Evolutionary conservation across 805 yeast genomes (phyloP), one percentile per base, ranked within the genome.

Genomic region (Saccharomycopsis babjevae): DNA sequence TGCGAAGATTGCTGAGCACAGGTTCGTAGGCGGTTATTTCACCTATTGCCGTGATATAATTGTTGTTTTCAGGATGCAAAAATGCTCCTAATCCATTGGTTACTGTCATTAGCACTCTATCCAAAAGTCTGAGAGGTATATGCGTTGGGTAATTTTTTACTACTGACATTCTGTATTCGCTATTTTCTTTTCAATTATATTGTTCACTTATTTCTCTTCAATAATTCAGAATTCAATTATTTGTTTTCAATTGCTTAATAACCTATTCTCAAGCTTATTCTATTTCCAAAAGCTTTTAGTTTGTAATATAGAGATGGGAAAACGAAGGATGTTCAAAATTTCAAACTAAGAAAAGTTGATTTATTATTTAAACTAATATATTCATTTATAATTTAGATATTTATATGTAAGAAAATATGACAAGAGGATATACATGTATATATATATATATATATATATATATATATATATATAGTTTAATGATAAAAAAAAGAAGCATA

Each of bases 11-110:
- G 22, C 76, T 77, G 59, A 96, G 77, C 39, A 91, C 83, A 36
- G 78, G 79, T 10, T 86, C 84, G 50, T 87, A 76, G 7, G 97
- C 96, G 0, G 97, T 87, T 16, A 93, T 84, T 70, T 94, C 99
- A 1, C 99, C 99, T 66, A 88, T 76, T 43, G 88, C 91, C 25
- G 86, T 91, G 61, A 88, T 86, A 67, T 85, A 84, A 62, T 82
- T 83, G 61, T 89, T 89, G 60, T 85, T 73, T 67, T 86, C 90
- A 5, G 94, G 96, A 68, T 87, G 91, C 57, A 81, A 76, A 67
- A 77, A 84, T 0, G 97, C 86, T 28, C 92, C 93, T 20, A 88
- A 68, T 1, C 96, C 89, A 3, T 96, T 86, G 0, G 90, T 85
- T 0, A 78, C 72, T 64, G 89, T 83, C 73, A 94, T 74, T 43